These are phyloP conservation scores for Aspergillus caelatus DNA, from an alignment of 2,329 filamentous ascomycete genomes.

Conservation along the genomic window DNA sequence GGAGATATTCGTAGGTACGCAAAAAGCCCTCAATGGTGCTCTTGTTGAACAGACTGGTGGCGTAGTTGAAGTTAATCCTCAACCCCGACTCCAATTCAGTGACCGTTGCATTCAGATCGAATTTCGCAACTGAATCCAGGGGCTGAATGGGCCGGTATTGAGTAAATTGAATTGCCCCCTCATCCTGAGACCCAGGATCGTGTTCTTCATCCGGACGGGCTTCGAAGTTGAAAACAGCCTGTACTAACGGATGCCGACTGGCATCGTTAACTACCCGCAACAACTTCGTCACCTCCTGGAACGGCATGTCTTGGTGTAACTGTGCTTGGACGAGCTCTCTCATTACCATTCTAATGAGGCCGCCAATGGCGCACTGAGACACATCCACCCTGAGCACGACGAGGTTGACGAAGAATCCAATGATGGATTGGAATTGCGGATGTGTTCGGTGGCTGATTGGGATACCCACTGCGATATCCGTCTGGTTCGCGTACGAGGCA, in stretches of 20 bases:
- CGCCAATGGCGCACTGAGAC: background rate
- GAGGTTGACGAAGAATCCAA: background rate
- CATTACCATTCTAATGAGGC: background rate
- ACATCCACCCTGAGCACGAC: background rate
- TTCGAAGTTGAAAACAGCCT: background rate
- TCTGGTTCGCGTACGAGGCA: background rate
- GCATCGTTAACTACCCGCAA: background rate
- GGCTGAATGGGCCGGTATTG: background rate
- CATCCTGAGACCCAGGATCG: background rate
- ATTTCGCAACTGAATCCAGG: background rate
- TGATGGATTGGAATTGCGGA: background rate
- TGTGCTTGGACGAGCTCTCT: background rate
- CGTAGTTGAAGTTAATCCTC: background rate
- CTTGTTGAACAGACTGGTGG: background rate
- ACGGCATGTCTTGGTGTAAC: background rate
- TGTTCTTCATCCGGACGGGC: background rate
- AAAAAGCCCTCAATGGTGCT: background rate
- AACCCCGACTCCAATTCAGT: background rate
- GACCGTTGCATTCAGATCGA: background rate
- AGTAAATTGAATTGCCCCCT: background rate
- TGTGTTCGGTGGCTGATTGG: background rate
- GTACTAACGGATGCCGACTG: background rate
- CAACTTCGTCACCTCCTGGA: background rate
- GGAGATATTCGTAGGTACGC: background rate
- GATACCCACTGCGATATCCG: background rate